A percentile compares a stretch with the other conserved stretches of the same genome.
Conservation (phyloP, 768 basidiomycete species). For the Mycena vulgaris region DNA sequence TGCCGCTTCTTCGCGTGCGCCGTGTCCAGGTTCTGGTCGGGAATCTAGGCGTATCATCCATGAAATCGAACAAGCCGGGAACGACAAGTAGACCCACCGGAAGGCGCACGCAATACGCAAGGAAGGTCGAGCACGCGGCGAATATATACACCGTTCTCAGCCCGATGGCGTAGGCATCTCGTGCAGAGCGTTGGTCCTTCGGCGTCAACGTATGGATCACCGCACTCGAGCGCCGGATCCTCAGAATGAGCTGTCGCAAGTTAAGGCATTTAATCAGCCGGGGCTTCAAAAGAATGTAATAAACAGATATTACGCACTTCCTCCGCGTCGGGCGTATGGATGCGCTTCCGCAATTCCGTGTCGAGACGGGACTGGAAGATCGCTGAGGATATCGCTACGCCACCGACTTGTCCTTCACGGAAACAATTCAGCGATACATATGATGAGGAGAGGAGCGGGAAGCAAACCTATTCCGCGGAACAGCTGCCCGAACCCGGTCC, state of each 20-base stretch:
- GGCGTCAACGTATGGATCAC: constrained; percentile 68
- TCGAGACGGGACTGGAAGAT: constrained; percentile 76
- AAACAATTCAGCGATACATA: constrained; percentile 1
- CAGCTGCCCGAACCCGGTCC: constrained; percentile 78
- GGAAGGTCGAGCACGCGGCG: constrained; percentile 69
- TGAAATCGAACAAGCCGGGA: background rate
- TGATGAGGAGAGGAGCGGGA: constrained; percentile 30
- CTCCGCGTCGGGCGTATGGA: constrained; percentile 45
- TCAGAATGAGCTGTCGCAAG: constrained; percentile 63
- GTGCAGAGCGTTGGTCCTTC: constrained; percentile 65
- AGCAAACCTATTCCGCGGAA: constrained; percentile 72
- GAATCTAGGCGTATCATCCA: constrained; percentile 20
- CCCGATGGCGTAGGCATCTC: constrained; percentile 72
- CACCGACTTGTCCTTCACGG: constrained; percentile 74
- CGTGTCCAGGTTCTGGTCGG: constrained; percentile 34
- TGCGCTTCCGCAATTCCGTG: constrained; percentile 67
- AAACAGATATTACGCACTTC: constrained; percentile 41
- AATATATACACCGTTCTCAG: constrained; percentile 77
- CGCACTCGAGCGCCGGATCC: constrained; percentile 74
- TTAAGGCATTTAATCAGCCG: constrained; percentile 40
- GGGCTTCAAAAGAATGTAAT: constrained; percentile 63
- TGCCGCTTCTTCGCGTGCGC: constrained; percentile 14
- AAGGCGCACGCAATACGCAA: constrained; percentile 73
- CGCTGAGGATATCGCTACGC: constrained; percentile 78
- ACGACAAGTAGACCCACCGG: constrained; percentile 60